These are phyloP conservation scores for Streptanthus diversifolius DNA, from an alignment of 345 rosid genomes.

Conservation along the genomic window DNA sequence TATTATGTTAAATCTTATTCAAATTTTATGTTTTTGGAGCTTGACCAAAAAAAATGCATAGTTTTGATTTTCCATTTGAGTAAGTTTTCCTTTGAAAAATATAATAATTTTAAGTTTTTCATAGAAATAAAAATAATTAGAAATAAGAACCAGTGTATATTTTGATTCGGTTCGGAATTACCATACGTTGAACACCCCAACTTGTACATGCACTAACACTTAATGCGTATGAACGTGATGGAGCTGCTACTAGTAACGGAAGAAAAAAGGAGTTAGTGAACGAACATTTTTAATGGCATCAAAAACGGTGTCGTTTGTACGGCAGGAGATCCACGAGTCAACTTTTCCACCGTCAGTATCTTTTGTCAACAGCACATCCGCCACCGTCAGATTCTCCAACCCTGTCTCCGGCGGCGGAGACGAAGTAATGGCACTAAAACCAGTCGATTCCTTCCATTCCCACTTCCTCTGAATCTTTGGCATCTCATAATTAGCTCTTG, in stretches of 20 bases:
- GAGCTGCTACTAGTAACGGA: not conserved
- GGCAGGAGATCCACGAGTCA: slow-evolving; percentile 70
- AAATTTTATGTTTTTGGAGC: too few relatives aligned
- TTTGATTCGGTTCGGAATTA: too few relatives aligned
- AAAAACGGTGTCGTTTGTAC: slow-evolving; percentile 52
- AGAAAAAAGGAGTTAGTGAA: not conserved
- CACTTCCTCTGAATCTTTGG: slow-evolving; percentile 27
- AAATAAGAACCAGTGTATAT: too few relatives aligned
- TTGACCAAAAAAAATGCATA: too few relatives aligned
- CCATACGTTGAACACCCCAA: not conserved
- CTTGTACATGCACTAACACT: not conserved
- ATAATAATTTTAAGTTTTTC: too few relatives aligned
- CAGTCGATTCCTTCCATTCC: slow-evolving; percentile 23
- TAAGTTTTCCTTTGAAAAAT: too few relatives aligned
- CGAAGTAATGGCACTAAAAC: slow-evolving; percentile 30
- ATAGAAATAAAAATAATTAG: too few relatives aligned
- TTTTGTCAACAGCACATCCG: slow-evolving; percentile 66
- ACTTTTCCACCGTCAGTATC: slow-evolving; percentile 29
- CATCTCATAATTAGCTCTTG: slow-evolving; percentile 23
- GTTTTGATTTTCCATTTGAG: too few relatives aligned
- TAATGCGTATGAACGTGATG: slow-evolving; percentile 4
- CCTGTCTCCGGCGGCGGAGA: slow-evolving; percentile 55
- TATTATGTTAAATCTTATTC: too few relatives aligned
- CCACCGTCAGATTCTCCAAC: slow-evolving; percentile 68
- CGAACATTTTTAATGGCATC: slow-evolving; percentile 76